A percentile compares a stretch with the other conserved stretches of the same genome.
Evolutionary conservation across 2,329 filamentous ascomycete genomes (phyloP).

Genomic region (Ilyonectria robusta): DNA sequence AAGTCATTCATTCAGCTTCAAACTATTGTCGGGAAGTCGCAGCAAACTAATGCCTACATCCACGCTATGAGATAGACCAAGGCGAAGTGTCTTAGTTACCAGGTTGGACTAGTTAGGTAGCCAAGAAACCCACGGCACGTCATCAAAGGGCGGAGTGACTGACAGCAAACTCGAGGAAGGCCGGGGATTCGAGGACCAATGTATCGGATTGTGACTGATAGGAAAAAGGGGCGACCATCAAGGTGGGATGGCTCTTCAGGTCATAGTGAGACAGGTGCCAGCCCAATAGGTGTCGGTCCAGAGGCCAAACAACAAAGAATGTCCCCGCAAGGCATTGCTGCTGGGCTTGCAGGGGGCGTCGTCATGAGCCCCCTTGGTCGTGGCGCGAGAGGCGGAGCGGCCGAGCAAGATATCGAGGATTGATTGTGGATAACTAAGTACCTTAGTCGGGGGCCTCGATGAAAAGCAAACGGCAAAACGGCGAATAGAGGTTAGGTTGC

Average conservation of each 20-base stretch:
- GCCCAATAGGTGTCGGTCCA: neutral
- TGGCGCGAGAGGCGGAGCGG: neutral
- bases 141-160: neutral
- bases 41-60: neutral
- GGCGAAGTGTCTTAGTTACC: neutral
- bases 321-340: neutral
- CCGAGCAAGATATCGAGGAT: neutral
- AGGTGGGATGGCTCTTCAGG: neutral
- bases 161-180: neutral
- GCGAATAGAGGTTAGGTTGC: too few relatives aligned
- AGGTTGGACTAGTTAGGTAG: neutral
- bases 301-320: neutral
- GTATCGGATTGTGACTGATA: neutral
- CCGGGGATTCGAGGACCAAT: neutral
- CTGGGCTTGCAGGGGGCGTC: neutral
- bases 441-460: neutral
- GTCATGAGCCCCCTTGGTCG: neutral
- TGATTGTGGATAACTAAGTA: neutral
- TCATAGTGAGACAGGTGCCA: neutral
- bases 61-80: neutral
- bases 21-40: neutral
- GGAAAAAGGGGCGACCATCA: neutral
- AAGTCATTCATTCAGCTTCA: constrained; percentile 1
- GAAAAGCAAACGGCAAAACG: too few relatives aligned
- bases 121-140: neutral